Base-by-base conservation (phyloP, 371 early-diverging fungal genomes). In the Syncephalastrum monosporum region DNA sequence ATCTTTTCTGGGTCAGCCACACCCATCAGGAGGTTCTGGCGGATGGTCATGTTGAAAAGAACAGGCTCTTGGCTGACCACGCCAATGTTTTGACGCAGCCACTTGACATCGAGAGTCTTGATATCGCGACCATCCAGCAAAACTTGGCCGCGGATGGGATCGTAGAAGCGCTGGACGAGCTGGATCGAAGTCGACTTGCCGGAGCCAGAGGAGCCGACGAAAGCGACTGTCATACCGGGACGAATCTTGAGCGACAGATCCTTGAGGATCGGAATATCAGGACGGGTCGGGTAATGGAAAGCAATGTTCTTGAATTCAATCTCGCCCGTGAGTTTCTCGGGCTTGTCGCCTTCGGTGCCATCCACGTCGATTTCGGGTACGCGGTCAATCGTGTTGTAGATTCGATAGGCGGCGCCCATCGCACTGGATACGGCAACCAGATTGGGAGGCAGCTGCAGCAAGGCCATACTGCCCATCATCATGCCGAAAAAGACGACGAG, bases 101-200 rank as follows among this genome's bases (percentile, higher is more conserved):
- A 85, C 19, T 80, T 75, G 2, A 91, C 62, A 60, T 94, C 89
- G 56, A 85, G 78, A 12, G 81, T 78, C 50, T 81, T 77, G 38
- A 92, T 68, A 51, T 89, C 74, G 13, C 72, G 67, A 41, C 93
- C 92, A 68, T 94, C 94, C 12, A 94, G 24, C 17, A 66, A 58
- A 29, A 94, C 78, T 1, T 68, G 53, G 33, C 94, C 94, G 25
- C 57, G 62, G 14, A 64, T 59, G 3, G 89, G 81, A 58, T 90
- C 86, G 68, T 98, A 98, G 72, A 96, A 95, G 51, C 98, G 91
- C 68, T 93, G 90, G 29, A 95, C 53, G 24, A 97, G 84, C 49
- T 88, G 87, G 47, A 97, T 78, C 42, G 90, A 87, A 21, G 98
- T 96, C 14, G 93, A 92, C 67, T 94, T 94, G 45, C 97, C 96